These are phyloP conservation scores for Heimioporus sp. DNA, from an alignment of 768 basidiomycete genomes.

Conservation along the genomic window DNA sequence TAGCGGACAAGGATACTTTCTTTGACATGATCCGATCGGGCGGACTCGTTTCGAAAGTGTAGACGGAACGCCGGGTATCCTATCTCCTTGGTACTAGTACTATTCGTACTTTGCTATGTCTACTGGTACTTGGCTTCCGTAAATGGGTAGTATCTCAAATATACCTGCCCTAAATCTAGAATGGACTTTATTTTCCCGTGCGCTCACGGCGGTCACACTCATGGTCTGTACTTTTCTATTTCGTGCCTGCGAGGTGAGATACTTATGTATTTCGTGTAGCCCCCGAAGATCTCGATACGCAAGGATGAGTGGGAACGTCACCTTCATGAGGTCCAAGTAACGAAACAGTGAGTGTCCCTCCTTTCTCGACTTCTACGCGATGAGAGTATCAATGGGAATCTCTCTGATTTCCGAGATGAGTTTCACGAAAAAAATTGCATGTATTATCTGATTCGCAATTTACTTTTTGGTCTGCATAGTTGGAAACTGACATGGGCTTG, in stretches of 20 bases:
- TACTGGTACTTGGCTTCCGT: not conserved
- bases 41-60: conserved; percentile 72
- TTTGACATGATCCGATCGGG: conserved; percentile 83
- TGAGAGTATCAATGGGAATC: conserved; percentile 95
- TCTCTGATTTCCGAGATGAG: conserved; percentile 88
- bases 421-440: conserved; percentile 62
- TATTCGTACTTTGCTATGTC: no score
- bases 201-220: conserved; percentile 15
- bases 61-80: not conserved
- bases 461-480: conserved; percentile 21
- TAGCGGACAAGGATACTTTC: conserved; percentile 70
- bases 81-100: not conserved
- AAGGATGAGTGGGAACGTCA: conserved; percentile 86
- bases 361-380: conserved; percentile 36
- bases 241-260: not conserved
- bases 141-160: conserved; percentile 4
- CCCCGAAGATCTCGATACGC: conserved; percentile 60
- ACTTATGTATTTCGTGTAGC: conserved; percentile 19
- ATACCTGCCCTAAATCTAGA: conserved; percentile 39
- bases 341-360: conserved; percentile 77
- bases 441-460: conserved; percentile 75
- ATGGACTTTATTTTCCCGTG: conserved; percentile 32
- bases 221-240: conserved; percentile 30
- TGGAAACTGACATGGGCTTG: conserved; percentile 19
- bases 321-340: conserved; percentile 76